phyloP scores from a whole-genome alignment of 148 eudicot genomes.

The Camellia sinensis region DNA sequence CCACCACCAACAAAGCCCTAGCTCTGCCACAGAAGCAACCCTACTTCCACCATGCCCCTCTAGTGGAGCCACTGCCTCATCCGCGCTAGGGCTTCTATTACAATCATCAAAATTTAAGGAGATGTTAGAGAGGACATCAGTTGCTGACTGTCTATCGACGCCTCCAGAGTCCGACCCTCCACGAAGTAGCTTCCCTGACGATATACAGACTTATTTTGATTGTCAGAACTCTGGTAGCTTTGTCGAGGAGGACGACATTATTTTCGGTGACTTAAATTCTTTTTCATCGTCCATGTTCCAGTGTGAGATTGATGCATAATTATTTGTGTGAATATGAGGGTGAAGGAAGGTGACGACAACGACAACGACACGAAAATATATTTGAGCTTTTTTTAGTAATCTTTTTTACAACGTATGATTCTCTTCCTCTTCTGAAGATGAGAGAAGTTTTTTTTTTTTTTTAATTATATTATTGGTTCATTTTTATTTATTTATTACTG shows the following conservation, averaged over 20 bases:
- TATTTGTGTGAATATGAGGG: neutral
- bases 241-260: constrained; percentile 36
- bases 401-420: neutral
- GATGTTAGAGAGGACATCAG: constrained; percentile 27
- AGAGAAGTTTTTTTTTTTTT: neutral
- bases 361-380: neutral
- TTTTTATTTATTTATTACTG: neutral
- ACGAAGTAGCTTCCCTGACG: constrained; percentile 50
- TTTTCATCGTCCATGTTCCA: constrained; percentile 36
- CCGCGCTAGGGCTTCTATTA: constrained; percentile 30
- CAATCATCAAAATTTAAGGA: constrained; percentile 45
- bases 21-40: constrained; percentile 14
- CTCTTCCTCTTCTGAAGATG: neutral
- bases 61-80: constrained; percentile 7
- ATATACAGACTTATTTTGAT: constrained; percentile 57
- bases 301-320: constrained; percentile 32
- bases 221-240: constrained; percentile 36
- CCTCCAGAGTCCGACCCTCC: constrained; percentile 29
- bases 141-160: constrained; percentile 10
- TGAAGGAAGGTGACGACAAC: neutral
- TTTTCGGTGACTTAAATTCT: constrained; percentile 38
- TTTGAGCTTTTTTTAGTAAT: neutral
- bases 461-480: neutral
- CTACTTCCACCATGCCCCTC: constrained; percentile 1
- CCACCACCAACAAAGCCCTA: constrained; percentile 24